A percentile compares a stretch with the other conserved stretches of the same genome.
These are phyloP conservation scores for Chromera velia DNA, from an alignment of 73 alveolate species.

Conservation along the genomic window DNA sequence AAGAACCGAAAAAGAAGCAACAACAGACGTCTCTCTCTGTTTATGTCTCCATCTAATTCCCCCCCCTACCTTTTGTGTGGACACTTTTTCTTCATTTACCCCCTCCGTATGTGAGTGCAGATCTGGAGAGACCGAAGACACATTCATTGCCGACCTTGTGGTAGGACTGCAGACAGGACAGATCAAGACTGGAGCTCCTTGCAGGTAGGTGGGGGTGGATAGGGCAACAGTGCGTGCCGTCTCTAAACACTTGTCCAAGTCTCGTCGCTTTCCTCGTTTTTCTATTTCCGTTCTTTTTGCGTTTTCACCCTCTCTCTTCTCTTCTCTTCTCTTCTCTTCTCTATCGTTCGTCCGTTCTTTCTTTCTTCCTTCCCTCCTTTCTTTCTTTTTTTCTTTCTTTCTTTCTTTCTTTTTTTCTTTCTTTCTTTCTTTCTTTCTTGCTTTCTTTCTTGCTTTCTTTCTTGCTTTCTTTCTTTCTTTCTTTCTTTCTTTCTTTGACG, in stretches of 20 bases:
- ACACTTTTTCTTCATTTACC: not conserved
- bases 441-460: too few species aligned
- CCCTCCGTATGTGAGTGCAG: slow-evolving; percentile 54
- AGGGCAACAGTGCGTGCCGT: too few species aligned
- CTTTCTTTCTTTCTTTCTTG: too few species aligned
- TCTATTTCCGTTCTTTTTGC: not conserved
- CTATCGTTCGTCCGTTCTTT: not conserved
- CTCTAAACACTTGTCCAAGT: too few species aligned
- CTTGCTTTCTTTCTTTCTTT: too few species aligned
- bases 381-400: too few species aligned
- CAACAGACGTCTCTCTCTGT: not conserved
- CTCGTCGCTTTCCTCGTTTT: too few species aligned
- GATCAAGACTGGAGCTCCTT: slow-evolving; percentile 94
- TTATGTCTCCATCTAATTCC: too few species aligned
- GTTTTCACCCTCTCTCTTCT: slow-evolving; percentile 4
- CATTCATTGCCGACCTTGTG: slow-evolving; percentile 86
- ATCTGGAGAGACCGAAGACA: slow-evolving; percentile 97
- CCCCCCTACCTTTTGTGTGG: too few species aligned
- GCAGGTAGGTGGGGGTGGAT: slow-evolving; percentile 98
- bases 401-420: too few species aligned
- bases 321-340: not conserved
- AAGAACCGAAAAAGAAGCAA: not conserved
- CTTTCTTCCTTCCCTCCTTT: not conserved
- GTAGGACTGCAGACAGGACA: slow-evolving; percentile 94
- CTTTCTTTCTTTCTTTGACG: not conserved